A percentile compares a stretch with the other conserved stretches of the same genome.
These are phyloP conservation scores for Phanerochaete carnosa DNA, from an alignment of 768 basidiomycete species.

Conservation along the genomic window DNA sequence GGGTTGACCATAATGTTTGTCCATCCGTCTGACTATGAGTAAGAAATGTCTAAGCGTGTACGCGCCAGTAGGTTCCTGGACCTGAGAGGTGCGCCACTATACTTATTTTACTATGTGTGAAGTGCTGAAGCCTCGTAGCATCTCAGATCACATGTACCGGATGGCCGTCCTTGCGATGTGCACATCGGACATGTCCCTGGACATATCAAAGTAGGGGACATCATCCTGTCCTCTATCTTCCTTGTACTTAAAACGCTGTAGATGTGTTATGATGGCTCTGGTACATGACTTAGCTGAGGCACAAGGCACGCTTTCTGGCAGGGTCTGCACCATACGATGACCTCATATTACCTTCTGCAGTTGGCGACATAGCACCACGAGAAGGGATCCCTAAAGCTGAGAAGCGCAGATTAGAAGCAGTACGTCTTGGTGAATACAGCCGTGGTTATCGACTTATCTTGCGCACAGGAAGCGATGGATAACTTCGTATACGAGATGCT, in stretches of 20 bases:
- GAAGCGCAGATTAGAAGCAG: slow-evolving; percentile 75
- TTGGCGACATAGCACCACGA: slow-evolving; percentile 90
- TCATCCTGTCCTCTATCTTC: not conserved
- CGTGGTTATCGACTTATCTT: not conserved
- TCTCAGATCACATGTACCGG: slow-evolving; percentile 96
- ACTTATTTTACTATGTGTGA: not conserved
- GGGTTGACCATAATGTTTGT: slow-evolving; percentile 79
- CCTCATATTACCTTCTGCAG: slow-evolving; percentile 34
- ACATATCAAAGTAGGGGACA: slow-evolving; percentile 62
- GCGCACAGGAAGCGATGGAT: slow-evolving; percentile 76
- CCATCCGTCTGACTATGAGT: not conserved
- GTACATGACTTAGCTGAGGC: slow-evolving; percentile 93
- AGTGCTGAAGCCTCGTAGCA: slow-evolving; percentile 39
- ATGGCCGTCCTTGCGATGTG: slow-evolving; percentile 96
- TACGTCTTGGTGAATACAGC: slow-evolving; percentile 25
- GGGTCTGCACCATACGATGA: not conserved
- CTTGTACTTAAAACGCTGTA: slow-evolving; percentile 20
- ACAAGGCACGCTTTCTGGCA: slow-evolving; percentile 50
- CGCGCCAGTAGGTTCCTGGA: slow-evolving; percentile 57
- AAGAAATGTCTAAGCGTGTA: not conserved
- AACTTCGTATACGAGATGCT: slow-evolving; percentile 89
- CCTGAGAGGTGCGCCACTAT: slow-evolving; percentile 67
- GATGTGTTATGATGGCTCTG: slow-evolving; percentile 85
- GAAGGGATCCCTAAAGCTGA: slow-evolving; percentile 82
- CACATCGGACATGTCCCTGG: slow-evolving; percentile 66